Evolutionary conservation across 148 eudicot genomes (phyloP).

Genomic region (Salicornia ramosissima): DNA sequence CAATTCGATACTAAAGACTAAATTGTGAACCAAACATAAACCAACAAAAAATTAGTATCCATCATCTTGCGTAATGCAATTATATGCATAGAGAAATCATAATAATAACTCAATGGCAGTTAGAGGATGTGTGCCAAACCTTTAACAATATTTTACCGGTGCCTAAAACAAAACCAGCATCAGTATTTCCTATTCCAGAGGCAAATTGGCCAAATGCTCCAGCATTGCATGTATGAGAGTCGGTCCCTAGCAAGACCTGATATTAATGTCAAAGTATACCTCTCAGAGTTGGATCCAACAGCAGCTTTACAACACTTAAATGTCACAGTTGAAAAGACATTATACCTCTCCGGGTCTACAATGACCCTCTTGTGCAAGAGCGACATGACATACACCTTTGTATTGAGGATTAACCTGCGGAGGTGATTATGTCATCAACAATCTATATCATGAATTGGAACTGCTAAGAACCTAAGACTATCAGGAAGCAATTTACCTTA

Average conservation of each 20-base stretch:
- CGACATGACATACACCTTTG: constrained; percentile 97
- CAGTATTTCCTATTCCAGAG: constrained; percentile 87
- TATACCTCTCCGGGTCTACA: constrained; percentile 98
- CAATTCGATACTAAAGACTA: too few relatives aligned
- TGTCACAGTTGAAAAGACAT: constrained; percentile 19
- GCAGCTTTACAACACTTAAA: constrained; percentile 13
- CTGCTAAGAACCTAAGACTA: background rate
- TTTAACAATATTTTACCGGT: constrained; percentile 80
- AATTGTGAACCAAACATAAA: background rate
- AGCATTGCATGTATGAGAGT: constrained; percentile 91
- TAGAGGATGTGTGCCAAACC: constrained; percentile 33
- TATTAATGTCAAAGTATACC: too few relatives aligned
- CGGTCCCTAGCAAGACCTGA: constrained; percentile 63
- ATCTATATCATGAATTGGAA: background rate
- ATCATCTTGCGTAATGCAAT: background rate
- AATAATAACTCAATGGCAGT: background rate
- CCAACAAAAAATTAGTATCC: background rate
- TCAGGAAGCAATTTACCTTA: constrained; percentile 40
- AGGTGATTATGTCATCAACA: background rate
- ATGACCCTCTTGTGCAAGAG: constrained; percentile 99
- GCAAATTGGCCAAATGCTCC: constrained; percentile 98
- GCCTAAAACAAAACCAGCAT: constrained; percentile 89
- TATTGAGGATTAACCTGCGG: constrained; percentile 91
- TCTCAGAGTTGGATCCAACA: too few relatives aligned
- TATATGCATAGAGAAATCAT: background rate